Conservation (phyloP, 441 rosid species). For the Jatropha multifida region DNA sequence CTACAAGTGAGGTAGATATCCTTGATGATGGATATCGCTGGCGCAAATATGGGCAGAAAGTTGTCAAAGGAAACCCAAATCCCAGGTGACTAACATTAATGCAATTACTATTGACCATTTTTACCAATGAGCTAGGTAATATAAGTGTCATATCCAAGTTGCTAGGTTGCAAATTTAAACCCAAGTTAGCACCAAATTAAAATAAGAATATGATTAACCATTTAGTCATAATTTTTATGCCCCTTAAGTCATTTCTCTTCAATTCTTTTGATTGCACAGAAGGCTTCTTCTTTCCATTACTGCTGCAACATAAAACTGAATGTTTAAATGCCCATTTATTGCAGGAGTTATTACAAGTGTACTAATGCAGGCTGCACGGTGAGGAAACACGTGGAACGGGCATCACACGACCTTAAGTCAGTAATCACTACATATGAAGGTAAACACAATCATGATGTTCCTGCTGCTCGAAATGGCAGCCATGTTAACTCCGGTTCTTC, state of each 20-base stretch:
- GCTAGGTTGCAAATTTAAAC: too few relatives aligned
- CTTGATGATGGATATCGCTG: conserved; percentile 97
- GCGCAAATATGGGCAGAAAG: conserved; percentile 99
- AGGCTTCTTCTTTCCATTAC: background rate
- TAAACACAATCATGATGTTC: conserved; percentile 93
- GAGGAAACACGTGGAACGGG: conserved; percentile 98
- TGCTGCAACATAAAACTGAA: conserved; percentile 2
- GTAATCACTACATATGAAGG: conserved; percentile 97
- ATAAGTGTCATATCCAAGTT: background rate
- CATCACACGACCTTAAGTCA: conserved; percentile 89
- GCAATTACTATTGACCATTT: conserved; percentile 1
- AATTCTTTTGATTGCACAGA: background rate
- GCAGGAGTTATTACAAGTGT: conserved; percentile 98
- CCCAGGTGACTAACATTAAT: conserved; percentile 57
- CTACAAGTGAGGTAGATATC: conserved; percentile 93
- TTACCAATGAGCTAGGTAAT: too few relatives aligned
- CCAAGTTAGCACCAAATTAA: too few relatives aligned
- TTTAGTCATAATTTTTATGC: background rate
- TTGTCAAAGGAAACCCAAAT: conserved; percentile 95
- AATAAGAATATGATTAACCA: background rate
- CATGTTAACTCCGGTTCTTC: conserved; percentile 53
- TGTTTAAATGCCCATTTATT: conserved; percentile 8
- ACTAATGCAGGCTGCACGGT: conserved; percentile 87
- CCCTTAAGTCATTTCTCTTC: background rate
- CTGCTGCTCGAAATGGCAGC: conserved; percentile 89